Base-by-base conservation (phyloP, 441 rosid genomes). In the Populus hybrid region DNA sequence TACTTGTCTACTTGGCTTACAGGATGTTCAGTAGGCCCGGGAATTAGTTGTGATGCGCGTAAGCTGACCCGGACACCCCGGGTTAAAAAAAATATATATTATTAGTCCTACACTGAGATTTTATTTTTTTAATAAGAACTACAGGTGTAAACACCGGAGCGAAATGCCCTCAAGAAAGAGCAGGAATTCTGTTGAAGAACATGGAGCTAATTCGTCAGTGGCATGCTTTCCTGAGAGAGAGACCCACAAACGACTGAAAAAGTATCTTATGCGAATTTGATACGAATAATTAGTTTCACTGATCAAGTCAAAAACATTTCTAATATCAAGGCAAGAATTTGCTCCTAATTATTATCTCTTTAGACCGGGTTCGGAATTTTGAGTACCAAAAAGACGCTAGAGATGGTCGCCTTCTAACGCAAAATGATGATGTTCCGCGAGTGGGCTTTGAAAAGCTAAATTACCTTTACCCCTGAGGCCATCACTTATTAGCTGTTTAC, bases 371-470 rank as follows among this genome's bases (percentile, higher is more conserved):
- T 84, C 70, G 69, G 68, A 78, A 53, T 80, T 68, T 74, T 24
- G 79, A 64, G 84, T 64, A 81, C 73, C 70, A 74, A 70, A 82
- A 68, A 83, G 77, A 74, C 57, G 79, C 73, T 66, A 66, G 77
- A 71, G 63, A 46, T 21, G 24, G 78, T 76, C 81, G 84, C 84
- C 75, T 87, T 90, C 84, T 83, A 84, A 77, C 83, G 72, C 84
- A 83, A 83, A 94, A 30, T 94, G 92, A 92, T 94, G 92, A 75
- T 88, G 91, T 87, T 42, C 89, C 86, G 59, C 93, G 84, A 89
- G 94, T 89, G 89, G 91, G 84, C 86, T 69, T 74, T 77, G 79
- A 72, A 85, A 86, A 83, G 83, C 36, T 38, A 68, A 59, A 72
- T 73, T 64, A 71, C 86, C 83, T 83, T 84, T 4, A 67, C 80